Evolutionary conservation across 2,329 filamentous ascomycete species (phyloP), one percentile per base, ranked within the genome.

Genomic region (Colletotrichum sp.): DNA sequence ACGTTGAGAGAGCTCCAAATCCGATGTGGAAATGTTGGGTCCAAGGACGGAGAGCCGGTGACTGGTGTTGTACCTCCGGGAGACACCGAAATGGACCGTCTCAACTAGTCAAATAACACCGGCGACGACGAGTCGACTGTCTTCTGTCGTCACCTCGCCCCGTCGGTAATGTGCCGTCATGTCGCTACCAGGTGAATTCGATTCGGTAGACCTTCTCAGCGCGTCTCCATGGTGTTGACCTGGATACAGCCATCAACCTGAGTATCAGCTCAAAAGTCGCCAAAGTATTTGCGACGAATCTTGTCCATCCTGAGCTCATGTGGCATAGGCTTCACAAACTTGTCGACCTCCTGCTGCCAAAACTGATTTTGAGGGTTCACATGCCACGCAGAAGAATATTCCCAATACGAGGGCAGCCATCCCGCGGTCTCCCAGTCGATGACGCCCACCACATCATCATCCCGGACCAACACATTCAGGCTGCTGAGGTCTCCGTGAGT

Each of bases 391-490:
- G 72, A 65, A 15, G 77, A 79, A 32, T 78, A 80, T 12, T 81
- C 81, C 79, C 80, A 81, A 30, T 81, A 81, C 3, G 79, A 72
- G 0, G 81, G 81, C 28, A 78, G 77, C 75, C 77, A 81, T 21
- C 77, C 81, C 4, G 79, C 68, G 4, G 73, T 80, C 72, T 82
- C 80, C 81, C 80, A 81, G 49, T 81, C 79, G 2, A 82, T 52
- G 36, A 83, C 81, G 1, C 80, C 81, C 6, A 80, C 78, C 8
- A 84, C 68, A 26, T 80, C 59, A 18, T 83, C 81, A 9, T 79
- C 80, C 1, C 73, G 70, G 1, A 82, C 78, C 2, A 84, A 21
- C 8, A 84, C 72, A 30, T 84, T 85, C 0, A 80, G 34, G 65
- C 78, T 79, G 28, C 80, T 82, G 0, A 85, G 71, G 34, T 84